Conservation (phyloP, 2,329 filamentous ascomycete genomes). For the Penicillium psychrosexuale region DNA sequence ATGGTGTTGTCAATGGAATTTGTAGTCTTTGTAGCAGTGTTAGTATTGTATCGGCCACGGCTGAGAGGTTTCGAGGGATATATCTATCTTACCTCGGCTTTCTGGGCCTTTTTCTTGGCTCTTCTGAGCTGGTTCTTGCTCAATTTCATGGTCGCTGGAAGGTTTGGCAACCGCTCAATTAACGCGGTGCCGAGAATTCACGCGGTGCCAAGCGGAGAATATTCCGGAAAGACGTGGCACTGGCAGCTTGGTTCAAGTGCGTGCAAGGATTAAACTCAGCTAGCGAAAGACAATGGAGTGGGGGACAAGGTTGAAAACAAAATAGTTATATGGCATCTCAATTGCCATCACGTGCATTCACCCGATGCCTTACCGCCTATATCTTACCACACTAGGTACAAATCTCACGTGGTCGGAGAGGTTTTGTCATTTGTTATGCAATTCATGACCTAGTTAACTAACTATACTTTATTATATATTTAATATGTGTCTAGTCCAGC, state of each 20-base stretch:
- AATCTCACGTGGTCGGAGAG: neutral
- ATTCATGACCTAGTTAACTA: too few species aligned
- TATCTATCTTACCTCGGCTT: constrained; percentile 55
- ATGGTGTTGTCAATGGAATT: constrained; percentile 1
- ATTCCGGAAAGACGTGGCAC: neutral
- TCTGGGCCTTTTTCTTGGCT: constrained; percentile 91
- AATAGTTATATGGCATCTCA: neutral
- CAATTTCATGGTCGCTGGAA: constrained; percentile 57
- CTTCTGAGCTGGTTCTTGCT: constrained; percentile 93
- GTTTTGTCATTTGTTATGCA: neutral
- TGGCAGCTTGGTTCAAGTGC: neutral
- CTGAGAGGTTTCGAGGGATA: neutral
- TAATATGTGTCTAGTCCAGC: neutral
- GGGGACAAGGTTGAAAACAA: neutral
- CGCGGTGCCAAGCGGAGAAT: neutral
- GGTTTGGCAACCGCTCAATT: neutral
- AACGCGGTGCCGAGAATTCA: neutral
- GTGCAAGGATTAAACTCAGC: neutral
- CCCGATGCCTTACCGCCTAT: neutral
- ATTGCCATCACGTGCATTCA: neutral
- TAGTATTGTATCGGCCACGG: neutral
- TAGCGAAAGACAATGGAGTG: neutral
- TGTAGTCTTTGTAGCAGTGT: constrained; percentile 19
- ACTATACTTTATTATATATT: neutral
- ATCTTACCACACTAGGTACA: neutral